Percentiles rank a stretch among this genome's conserved stretches.
phyloP scores from a whole-genome alignment of 345 rosid genomes.

The Ailanthus altissimus region DNA sequence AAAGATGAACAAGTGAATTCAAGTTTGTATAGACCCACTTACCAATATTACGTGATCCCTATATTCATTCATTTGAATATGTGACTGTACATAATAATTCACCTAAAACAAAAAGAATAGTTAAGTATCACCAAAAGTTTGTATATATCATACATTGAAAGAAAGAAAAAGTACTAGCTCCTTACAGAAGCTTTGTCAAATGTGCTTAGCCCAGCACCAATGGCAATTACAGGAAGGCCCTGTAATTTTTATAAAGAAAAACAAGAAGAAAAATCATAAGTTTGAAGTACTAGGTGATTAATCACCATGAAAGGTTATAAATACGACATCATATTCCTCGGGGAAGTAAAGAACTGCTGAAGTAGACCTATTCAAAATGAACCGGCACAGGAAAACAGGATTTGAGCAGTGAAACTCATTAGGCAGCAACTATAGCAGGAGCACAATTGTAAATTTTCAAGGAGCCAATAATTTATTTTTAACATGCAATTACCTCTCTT shows the following conservation, averaged over 20 bases:
- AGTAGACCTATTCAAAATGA: background rate
- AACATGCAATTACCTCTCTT: constrained; percentile 63
- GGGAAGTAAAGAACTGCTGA: background rate
- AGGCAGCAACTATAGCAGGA: background rate
- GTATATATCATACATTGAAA: background rate
- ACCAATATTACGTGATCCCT: constrained; percentile 93
- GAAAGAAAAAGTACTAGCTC: background rate
- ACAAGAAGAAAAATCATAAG: background rate
- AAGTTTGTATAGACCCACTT: constrained; percentile 18
- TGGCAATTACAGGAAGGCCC: constrained; percentile 94
- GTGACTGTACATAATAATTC: constrained; percentile 88
- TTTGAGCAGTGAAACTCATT: background rate
- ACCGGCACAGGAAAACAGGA: background rate
- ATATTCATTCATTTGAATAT: constrained; percentile 96
- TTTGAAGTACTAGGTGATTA: background rate
- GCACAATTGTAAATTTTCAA: background rate
- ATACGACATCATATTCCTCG: constrained; percentile 4
- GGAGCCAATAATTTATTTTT: constrained; percentile 17
- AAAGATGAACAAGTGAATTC: background rate
- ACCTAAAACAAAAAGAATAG: constrained; percentile 46
- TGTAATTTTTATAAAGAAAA: constrained; percentile 24
- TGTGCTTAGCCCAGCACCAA: constrained; percentile 91
- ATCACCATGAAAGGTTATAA: constrained; percentile 16
- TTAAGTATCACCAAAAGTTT: background rate
- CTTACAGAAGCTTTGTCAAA: constrained; percentile 95